Conservation (phyloP, 2,329 filamentous ascomycete genomes). For the Fusarium sororula region DNA sequence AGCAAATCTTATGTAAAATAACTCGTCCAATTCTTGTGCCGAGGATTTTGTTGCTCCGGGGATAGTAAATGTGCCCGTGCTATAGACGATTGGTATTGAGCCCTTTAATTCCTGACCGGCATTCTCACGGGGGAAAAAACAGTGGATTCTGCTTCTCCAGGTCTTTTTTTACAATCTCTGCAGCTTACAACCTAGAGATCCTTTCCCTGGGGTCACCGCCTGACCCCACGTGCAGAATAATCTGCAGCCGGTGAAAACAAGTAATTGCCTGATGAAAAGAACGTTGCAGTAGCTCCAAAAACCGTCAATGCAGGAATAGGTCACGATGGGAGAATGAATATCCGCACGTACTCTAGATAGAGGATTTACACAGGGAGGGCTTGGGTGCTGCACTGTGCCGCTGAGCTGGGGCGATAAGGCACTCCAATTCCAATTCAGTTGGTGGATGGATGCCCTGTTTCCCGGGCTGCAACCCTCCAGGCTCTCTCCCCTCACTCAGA, state of each 20-base stretch:
- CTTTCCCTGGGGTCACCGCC: conserved; percentile 26
- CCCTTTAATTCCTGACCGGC: neutral
- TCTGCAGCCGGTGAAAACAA: conserved; percentile 33
- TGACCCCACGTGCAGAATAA: conserved; percentile 32
- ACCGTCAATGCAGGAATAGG: conserved; percentile 10
- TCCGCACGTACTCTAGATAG: conserved; percentile 12
- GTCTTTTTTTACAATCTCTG: neutral
- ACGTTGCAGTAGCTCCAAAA: conserved; percentile 23
- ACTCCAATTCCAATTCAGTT: conserved; percentile 30
- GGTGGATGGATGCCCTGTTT: conserved; percentile 5
- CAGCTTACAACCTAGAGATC: conserved; percentile 9
- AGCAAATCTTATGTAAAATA: conserved; percentile 6
- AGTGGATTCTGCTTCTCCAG: neutral
- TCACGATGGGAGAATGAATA: conserved; percentile 7
- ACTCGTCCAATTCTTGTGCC: neutral
- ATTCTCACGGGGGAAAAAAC: neutral
- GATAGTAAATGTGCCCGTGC: conserved; percentile 16
- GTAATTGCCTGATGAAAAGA: conserved; percentile 28
- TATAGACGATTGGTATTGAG: conserved; percentile 31
- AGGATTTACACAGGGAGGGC: conserved; percentile 20
- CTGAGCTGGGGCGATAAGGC: conserved; percentile 34
- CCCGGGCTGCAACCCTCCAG: conserved; percentile 21
- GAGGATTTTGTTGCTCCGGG: conserved; percentile 7
- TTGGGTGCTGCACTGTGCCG: conserved; percentile 23
- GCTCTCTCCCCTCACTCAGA: neutral